A percentile compares a stretch with the other conserved stretches of the same genome.
Conservation (phyloP, 2,329 filamentous ascomycete genomes). For the Microcyclosporella mali region DNA sequence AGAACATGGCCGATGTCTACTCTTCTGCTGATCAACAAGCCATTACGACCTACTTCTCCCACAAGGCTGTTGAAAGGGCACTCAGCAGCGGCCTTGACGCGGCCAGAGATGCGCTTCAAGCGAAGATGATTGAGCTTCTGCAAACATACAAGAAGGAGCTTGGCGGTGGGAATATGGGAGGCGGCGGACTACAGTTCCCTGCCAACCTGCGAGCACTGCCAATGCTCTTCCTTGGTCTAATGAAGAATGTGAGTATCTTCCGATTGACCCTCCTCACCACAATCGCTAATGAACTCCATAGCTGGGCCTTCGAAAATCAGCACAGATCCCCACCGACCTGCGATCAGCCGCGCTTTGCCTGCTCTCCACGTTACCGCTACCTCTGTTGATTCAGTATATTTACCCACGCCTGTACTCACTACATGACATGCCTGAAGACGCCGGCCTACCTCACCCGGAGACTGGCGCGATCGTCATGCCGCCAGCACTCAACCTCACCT, state of each 20-base stretch:
- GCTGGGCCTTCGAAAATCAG: constrained; percentile 79
- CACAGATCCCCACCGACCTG: constrained; percentile 89
- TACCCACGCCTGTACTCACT: constrained; percentile 62
- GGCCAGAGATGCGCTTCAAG: constrained; percentile 81
- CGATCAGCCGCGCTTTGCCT: constrained; percentile 87
- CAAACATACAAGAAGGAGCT: constrained; percentile 97
- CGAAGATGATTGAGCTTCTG: constrained; percentile 85
- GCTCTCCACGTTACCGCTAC: constrained; percentile 86
- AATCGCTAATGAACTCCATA: constrained; percentile 31
- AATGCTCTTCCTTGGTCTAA: constrained; percentile 84
- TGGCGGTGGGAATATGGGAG: constrained; percentile 90
- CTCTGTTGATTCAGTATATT: constrained; percentile 88
- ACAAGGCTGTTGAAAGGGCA: constrained; percentile 92
- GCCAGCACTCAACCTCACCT: constrained; percentile 76
- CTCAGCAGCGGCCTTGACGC: constrained; percentile 82
- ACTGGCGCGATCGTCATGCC: constrained; percentile 88
- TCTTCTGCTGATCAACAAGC: constrained; percentile 92
- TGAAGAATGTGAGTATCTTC: constrained; percentile 73
- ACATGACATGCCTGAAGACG: constrained; percentile 94
- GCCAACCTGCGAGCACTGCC: constrained; percentile 85
- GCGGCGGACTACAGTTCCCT: constrained; percentile 84
- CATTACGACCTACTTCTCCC: constrained; percentile 88
- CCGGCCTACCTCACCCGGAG: constrained; percentile 74
- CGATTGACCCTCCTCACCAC: background rate
- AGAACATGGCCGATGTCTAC: constrained; percentile 83